Evolutionary conservation across 2,329 filamentous ascomycete species (phyloP).

Genomic region (Colletotrichum musae): DNA sequence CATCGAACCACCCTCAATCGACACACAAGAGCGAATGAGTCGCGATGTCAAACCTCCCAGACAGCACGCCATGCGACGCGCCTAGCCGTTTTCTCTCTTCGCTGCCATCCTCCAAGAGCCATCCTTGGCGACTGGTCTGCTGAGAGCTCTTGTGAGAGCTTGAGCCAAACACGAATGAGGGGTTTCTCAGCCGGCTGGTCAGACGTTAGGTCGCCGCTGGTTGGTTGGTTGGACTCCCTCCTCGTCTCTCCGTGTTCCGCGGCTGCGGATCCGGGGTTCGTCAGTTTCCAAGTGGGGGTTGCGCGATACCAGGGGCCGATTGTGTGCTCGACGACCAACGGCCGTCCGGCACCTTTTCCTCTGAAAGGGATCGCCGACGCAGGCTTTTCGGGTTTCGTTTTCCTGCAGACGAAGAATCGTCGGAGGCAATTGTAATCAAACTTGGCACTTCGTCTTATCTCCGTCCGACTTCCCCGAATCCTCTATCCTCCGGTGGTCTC

Average conservation of each 20-base stretch:
- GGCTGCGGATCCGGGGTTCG: constrained; percentile 31
- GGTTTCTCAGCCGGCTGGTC: neutral
- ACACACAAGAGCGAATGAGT: constrained; percentile 4
- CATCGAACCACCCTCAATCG: constrained; percentile 22
- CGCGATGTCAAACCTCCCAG: constrained; percentile 10
- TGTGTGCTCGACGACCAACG: constrained; percentile 36
- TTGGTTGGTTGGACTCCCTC: neutral
- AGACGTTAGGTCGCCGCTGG: neutral
- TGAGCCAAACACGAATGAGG: constrained; percentile 18
- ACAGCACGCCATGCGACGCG: constrained; percentile 30
- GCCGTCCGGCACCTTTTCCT: constrained; percentile 6
- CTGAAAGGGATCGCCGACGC: neutral
- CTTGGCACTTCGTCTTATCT: neutral
- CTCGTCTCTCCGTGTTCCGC: neutral
- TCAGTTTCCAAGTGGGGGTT: constrained; percentile 23
- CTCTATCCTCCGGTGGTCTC: no score
- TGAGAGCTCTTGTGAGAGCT: no score
- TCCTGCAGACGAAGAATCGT: neutral
- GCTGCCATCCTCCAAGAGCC: no score
- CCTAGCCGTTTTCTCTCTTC: neutral
- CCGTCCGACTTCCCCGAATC: neutral
- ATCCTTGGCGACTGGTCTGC: no score
- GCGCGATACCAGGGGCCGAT: constrained; percentile 38
- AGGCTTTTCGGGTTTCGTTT: neutral
- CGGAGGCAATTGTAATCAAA: neutral